Evolutionary conservation across 164 flowering plant species (phyloP).

Genomic region (Euptelea pleiosperma): DNA sequence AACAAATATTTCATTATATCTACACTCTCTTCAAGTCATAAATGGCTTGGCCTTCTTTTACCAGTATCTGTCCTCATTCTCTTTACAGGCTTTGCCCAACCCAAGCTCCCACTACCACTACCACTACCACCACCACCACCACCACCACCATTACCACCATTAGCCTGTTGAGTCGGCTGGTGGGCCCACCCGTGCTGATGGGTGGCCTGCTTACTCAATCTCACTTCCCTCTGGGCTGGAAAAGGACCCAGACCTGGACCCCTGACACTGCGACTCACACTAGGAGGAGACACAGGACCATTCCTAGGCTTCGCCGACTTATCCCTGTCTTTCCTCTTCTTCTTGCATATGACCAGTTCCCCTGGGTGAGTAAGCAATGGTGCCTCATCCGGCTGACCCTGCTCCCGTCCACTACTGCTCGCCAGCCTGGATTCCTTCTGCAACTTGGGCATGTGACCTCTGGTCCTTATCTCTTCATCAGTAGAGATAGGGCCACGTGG

Average conservation of each 20-base stretch:
- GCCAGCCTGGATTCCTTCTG: constrained; percentile 62
- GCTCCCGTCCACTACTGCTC: constrained; percentile 42
- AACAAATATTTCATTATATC: constrained; percentile 21
- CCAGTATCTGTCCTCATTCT: constrained; percentile 86
- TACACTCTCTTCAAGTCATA: constrained; percentile 37
- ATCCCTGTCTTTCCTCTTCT: constrained; percentile 92
- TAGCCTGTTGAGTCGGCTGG: constrained; percentile 44
- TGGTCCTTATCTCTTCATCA: constrained; percentile 40
- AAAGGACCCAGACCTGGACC: constrained; percentile 28
- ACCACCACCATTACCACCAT: constrained; percentile 29
- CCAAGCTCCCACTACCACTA: constrained; percentile 32
- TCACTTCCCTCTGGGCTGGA: constrained; percentile 32
- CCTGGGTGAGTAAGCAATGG: constrained; percentile 78
- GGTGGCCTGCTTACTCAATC: constrained; percentile 27
- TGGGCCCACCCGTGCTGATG: constrained; percentile 48
- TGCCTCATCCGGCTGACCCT: constrained; percentile 43
- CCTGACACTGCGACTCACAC: constrained; percentile 35
- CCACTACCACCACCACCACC: constrained; percentile 34
- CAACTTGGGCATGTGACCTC: constrained; percentile 28
- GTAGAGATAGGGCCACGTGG: constrained; percentile 31
- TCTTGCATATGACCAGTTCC: constrained; percentile 92
- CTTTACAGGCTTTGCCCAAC: constrained; percentile 98
- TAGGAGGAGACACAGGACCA: constrained; percentile 64
- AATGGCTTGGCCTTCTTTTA: constrained; percentile 84
- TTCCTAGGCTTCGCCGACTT: constrained; percentile 58